Evolutionary conservation across 2,329 filamentous ascomycete species (phyloP), one percentile per base, ranked within the genome.

Genomic region (Mariannaea elegans): DNA sequence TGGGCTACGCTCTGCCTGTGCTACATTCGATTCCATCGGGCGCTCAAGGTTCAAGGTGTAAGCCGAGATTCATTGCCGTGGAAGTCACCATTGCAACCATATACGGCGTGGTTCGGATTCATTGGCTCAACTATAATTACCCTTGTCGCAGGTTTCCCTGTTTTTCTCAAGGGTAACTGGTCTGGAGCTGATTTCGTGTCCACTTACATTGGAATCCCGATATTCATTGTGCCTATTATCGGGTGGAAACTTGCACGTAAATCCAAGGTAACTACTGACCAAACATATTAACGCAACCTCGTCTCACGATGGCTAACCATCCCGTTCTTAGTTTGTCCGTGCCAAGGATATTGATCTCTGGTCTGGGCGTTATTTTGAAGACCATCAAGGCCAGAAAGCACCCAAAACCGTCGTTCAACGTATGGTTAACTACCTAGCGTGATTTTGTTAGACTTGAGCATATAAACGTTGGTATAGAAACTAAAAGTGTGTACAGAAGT

Each of bases 61-160:
- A 80, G 80, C 56, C 75, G 90, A 64, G 69, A 81, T 19, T 74
- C 73, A 2, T 75, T 86, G 4, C 85, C 86, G 0, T 88, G 82
- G 78, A 76, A 70, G 49, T 84, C 84, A 0, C 76, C 77, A 0
- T 71, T 81, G 12, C 84, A 87, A 72, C 86, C 90, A 0, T 93
- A 89, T 70, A 86, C 86, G 2, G 84, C 89, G 0, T 92, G 82
- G 69, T 76, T 84, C 53, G 81, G 83, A 9, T 81, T 92, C 2
- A 72, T 83, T 14, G 71, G 87, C 21, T 83, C 92, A 52, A 72
- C 75, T 3, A 76, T 92, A 23, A 79, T 94, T n/a, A 85, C 83
- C 1, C 75, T 94, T 3, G 88, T 91, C 66, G 92, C 92, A 68
- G 91, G 90, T 1, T 94, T 93, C 75, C 84, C 88, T 32, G 84